phyloP scores from a whole-genome alignment of 306 rosid genomes.

The Pachyrhizus erosus region DNA sequence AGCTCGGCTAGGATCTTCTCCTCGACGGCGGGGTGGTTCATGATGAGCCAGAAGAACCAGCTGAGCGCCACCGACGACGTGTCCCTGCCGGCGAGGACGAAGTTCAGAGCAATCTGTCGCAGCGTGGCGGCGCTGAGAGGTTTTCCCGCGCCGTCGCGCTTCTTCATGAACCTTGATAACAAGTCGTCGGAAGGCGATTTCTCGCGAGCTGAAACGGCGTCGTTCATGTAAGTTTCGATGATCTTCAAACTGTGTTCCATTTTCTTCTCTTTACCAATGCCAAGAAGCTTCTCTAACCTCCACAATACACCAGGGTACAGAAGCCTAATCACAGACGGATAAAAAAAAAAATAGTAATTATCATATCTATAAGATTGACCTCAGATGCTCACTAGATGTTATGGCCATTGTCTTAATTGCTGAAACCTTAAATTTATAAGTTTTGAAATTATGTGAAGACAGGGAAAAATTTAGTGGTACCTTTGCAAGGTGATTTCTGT shows the following conservation, averaged over 20 bases:
- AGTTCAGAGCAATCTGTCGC: conserved; percentile 81
- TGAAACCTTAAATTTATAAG: no score
- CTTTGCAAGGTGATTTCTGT: conserved; percentile 80
- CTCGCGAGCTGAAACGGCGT: conserved; percentile 67
- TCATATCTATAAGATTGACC: no score
- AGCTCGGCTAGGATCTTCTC: conserved; percentile 66
- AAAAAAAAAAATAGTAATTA: not conserved
- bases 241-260: conserved; percentile 58
- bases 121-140: conserved; percentile 52
- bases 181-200: conserved; percentile 78
- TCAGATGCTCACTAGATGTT: not conserved
- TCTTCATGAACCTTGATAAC: conserved; percentile 76
- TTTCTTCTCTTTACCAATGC: conserved; percentile 63
- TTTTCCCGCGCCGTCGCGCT: conserved; percentile 68
- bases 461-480: not conserved
- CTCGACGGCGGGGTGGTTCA: conserved; percentile 70
- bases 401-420: not conserved
- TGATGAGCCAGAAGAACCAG: conserved; percentile 97
- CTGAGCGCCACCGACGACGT: conserved; percentile 92
- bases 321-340: conserved; percentile 35
- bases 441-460: no score
- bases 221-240: conserved; percentile 80
- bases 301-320: conserved; percentile 76
- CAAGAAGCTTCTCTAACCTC: conserved; percentile 65
- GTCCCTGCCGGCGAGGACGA: conserved; percentile 97